A percentile compares a stretch with the other conserved stretches of the same genome.
These are phyloP conservation scores for Stenocarpella maydis DNA, from an alignment of 2,329 filamentous ascomycete genomes.

Conservation along the genomic window DNA sequence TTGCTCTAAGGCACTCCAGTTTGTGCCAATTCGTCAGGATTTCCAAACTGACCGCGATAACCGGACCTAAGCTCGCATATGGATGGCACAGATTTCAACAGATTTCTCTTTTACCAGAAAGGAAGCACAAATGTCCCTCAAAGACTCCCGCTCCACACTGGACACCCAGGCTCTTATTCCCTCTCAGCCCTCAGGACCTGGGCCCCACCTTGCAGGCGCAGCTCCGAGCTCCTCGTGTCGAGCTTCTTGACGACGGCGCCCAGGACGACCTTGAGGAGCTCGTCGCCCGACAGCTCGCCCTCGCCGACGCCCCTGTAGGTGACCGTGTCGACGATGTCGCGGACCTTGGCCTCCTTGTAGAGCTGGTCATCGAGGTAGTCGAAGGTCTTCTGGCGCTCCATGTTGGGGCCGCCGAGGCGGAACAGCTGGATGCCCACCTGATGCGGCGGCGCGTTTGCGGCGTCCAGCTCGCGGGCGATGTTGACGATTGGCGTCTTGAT, in stretches of 20 bases:
- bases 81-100: not conserved
- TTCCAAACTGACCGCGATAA: not conserved
- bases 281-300: conserved; percentile 32
- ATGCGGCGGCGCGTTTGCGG: conserved; percentile 32
- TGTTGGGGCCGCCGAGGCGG: conserved; percentile 33
- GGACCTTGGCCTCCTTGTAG: conserved; percentile 34
- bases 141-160: not conserved
- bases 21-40: not conserved
- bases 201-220: conserved; percentile 5
- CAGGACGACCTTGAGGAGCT: conserved; percentile 36
- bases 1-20: not conserved
- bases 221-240: conserved; percentile 32
- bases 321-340: conserved; percentile 36
- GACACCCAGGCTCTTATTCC: not conserved
- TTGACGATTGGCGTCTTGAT: conserved; percentile 34
- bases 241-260: conserved; percentile 38
- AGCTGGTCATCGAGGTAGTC: conserved; percentile 38
- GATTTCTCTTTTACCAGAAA: not conserved
- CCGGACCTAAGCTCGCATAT: not conserved
- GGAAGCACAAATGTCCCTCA: not conserved
- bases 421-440: conserved; percentile 38
- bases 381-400: conserved; percentile 32
- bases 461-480: conserved; percentile 35
- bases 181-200: conserved; percentile 27
- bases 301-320: conserved; percentile 17